Percentiles rank a stretch among this genome's conserved stretches.
phyloP scores from a whole-genome alignment of 1,284 basidiomycete species.

The Xanthoconium separans region DNA sequence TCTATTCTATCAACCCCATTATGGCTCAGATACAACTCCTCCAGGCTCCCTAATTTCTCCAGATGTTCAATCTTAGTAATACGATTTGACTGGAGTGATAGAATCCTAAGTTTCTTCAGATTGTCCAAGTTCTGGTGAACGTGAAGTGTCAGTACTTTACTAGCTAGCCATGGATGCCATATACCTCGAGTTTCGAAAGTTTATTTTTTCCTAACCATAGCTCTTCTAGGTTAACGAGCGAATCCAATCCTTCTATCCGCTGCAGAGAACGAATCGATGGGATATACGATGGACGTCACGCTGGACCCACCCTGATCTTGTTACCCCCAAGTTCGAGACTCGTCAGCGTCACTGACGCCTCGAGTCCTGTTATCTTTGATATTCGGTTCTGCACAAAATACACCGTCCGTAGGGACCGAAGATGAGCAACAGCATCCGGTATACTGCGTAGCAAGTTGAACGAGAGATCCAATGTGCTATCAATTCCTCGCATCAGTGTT shows the following conservation, averaged over 20 bases:
- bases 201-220: constrained; percentile 99
- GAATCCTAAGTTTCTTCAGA: constrained; percentile 73
- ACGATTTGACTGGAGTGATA: constrained; percentile 92
- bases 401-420: constrained; percentile 70
- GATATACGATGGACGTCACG: constrained; percentile 5
- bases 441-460: constrained; percentile 87
- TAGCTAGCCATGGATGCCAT: not conserved
- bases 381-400: constrained; percentile 99
- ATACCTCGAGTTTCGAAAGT: constrained; percentile 78
- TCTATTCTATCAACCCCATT: constrained; percentile 88
- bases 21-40: constrained; percentile 93
- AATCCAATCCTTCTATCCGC: constrained; percentile 89
- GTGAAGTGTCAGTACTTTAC: not conserved
- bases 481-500: constrained; percentile 1
- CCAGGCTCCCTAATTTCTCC: constrained; percentile 69
- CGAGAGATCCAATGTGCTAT: constrained; percentile 85
- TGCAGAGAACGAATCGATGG: constrained; percentile 31
- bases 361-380: constrained; percentile 68
- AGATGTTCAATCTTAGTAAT: constrained; percentile 87
- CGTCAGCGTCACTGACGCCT: constrained; percentile 59
- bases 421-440: constrained; percentile 59
- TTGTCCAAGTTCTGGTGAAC: constrained; percentile 53
- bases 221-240: constrained; percentile 82
- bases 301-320: constrained; percentile 64
- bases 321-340: constrained; percentile 96